These are phyloP conservation scores for Thielaviopsis cerberus DNA, from an alignment of 2,329 filamentous ascomycete species.

Conservation along the genomic window DNA sequence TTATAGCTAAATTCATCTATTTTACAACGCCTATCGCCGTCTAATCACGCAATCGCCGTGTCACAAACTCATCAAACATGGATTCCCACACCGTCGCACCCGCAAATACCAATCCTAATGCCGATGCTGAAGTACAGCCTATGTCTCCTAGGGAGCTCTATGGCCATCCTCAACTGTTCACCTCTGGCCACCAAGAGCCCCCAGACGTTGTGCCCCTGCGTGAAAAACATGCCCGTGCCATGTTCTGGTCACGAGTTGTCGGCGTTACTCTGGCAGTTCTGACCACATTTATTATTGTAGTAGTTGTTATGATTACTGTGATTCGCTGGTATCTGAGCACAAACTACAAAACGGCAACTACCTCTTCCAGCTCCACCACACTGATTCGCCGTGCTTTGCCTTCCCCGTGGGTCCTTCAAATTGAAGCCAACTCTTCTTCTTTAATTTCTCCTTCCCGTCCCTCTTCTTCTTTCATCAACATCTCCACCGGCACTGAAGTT, in stretches of 20 bases:
- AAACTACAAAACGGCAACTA: not conserved
- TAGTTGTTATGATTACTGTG: not conserved
- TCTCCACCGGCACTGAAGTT: not conserved
- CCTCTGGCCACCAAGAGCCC: not conserved
- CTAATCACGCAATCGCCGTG: not conserved
- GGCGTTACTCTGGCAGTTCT: not conserved
- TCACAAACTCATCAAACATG: not conserved
- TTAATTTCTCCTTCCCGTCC: not conserved
- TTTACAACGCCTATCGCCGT: not conserved
- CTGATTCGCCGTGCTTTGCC: not conserved
- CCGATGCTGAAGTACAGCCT: not conserved
- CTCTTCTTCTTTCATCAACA: constrained; percentile 1
- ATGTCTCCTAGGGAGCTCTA: not conserved
- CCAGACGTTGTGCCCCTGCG: not conserved
- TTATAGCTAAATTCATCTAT: not conserved
- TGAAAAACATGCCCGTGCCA: not conserved
- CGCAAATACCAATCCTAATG: not conserved
- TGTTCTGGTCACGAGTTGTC: not conserved
- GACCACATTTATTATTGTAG: not conserved
- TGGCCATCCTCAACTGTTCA: not conserved
- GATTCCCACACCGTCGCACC: not conserved
- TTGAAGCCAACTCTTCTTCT: not conserved
- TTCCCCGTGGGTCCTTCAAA: not conserved
- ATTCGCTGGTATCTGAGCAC: not conserved
- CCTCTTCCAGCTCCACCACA: not conserved